Evolutionary conservation across 176 grass and related monocot species (phyloP).

Genomic region (Cocos nucifera): DNA sequence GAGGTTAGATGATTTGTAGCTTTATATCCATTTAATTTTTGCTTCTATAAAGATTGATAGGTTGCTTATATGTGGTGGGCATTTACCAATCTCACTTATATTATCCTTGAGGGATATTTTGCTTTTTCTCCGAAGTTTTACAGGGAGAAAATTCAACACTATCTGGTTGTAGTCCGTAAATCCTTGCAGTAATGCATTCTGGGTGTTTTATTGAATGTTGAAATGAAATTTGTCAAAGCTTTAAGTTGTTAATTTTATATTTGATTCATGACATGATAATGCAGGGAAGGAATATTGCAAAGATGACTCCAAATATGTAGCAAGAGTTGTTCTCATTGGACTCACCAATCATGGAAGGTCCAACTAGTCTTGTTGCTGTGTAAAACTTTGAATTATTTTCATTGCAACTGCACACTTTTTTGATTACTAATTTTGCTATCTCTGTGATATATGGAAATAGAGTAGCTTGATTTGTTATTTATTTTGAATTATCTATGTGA

Average conservation of each 20-base stretch:
- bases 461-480: too few species aligned
- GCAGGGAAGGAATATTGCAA: conserved; percentile 58
- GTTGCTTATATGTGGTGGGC: conserved; percentile 90
- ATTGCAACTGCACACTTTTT: too few species aligned
- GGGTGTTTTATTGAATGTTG: too few species aligned
- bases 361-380: conserved; percentile 53
- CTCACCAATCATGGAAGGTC: conserved; percentile 84
- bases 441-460: too few species aligned
- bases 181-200: not conserved
- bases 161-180: conserved; percentile 79
- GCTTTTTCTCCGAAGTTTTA: conserved; percentile 61
- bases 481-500: too few species aligned
- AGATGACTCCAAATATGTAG: conserved; percentile 72
- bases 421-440: too few species aligned
- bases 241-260: not conserved
- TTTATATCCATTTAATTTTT: too few species aligned
- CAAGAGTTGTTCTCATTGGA: conserved; percentile 50
- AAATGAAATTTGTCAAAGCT: too few species aligned
- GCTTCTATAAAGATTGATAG: not conserved
- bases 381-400: not conserved
- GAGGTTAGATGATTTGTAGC: too few species aligned
- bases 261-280: not conserved
- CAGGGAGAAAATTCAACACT: conserved; percentile 45
- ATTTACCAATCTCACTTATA: conserved; percentile 69
- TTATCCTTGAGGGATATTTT: conserved; percentile 69